Evolutionary conservation across 2,329 filamentous ascomycete species (phyloP).

Genomic region (Pseudopyricularia javanii): DNA sequence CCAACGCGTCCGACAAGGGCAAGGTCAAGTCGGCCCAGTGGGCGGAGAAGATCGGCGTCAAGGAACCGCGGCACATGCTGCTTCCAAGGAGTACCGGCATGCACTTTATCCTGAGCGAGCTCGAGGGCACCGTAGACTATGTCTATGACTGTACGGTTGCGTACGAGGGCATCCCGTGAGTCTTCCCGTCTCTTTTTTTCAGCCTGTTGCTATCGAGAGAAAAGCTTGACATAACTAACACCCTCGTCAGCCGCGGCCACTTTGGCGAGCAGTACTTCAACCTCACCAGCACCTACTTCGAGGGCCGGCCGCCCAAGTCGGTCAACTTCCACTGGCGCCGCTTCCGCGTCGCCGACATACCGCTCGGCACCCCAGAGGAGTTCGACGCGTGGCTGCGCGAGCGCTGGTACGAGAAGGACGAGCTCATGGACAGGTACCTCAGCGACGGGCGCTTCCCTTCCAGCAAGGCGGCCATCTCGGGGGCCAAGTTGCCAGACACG

Average conservation of each 20-base stretch:
- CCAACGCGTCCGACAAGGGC: conserved; percentile 63
- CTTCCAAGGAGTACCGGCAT: conserved; percentile 71
- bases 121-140: conserved; percentile 65
- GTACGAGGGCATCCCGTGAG: conserved; percentile 87
- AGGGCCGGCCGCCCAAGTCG: conserved; percentile 81
- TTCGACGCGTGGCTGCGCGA: conserved; percentile 81
- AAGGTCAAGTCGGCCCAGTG: conserved; percentile 59
- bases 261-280: conserved; percentile 91
- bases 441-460: conserved; percentile 69
- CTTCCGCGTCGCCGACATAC: conserved; percentile 70
- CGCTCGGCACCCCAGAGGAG: conserved; percentile 56
- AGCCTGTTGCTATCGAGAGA: too few species aligned
- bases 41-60: conserved; percentile 63
- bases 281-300: conserved; percentile 73
- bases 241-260: conserved; percentile 47
- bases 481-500: conserved; percentile 8
- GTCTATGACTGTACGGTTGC: conserved; percentile 90
- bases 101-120: conserved; percentile 66
- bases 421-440: conserved; percentile 71
- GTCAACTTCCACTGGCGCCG: conserved; percentile 96
- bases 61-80: conserved; percentile 62
- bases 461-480: conserved; percentile 32
- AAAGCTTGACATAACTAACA: not conserved
- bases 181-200: conserved; percentile 13
- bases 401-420: conserved; percentile 88